Conservation (phyloP, 2,329 filamentous ascomycete genomes). For the Fusarium nygamai region DNA sequence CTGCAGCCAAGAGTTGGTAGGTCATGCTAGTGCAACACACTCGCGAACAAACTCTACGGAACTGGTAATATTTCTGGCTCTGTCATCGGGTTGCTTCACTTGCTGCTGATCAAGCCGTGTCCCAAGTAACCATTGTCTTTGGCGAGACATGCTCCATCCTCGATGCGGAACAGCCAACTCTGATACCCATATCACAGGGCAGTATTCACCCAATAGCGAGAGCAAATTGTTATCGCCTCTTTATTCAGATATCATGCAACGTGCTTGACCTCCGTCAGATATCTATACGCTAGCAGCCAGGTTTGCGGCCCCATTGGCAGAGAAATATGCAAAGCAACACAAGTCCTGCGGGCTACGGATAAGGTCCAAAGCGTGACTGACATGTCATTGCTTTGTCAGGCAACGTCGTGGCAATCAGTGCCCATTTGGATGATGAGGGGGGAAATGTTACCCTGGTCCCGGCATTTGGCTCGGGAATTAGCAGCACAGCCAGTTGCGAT, state of each 20-base stretch:
- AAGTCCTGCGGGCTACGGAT: neutral
- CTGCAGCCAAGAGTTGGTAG: neutral
- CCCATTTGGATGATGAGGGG: neutral
- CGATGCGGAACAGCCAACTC: neutral
- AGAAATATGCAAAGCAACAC: neutral
- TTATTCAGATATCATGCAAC: neutral
- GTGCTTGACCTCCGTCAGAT: neutral
- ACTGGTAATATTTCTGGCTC: rapidly evolving
- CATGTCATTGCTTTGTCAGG: conserved; percentile 1
- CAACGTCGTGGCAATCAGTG: neutral
- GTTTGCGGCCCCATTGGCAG: neutral
- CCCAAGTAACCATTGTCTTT: neutral
- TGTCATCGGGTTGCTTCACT: neutral
- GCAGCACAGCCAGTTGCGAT: neutral
- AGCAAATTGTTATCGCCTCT: neutral
- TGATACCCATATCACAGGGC: no score
- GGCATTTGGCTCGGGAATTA: conserved; percentile 12
- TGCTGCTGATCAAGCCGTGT: neutral
- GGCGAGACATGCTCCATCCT: neutral
- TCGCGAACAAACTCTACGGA: neutral
- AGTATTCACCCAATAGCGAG: neutral
- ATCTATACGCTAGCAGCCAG: neutral
- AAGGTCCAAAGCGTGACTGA: neutral
- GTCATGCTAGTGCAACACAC: neutral
- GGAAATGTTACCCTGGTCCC: neutral